Base-by-base conservation (phyloP, 1,139 yeast species). In the Pichia sp. region DNA sequence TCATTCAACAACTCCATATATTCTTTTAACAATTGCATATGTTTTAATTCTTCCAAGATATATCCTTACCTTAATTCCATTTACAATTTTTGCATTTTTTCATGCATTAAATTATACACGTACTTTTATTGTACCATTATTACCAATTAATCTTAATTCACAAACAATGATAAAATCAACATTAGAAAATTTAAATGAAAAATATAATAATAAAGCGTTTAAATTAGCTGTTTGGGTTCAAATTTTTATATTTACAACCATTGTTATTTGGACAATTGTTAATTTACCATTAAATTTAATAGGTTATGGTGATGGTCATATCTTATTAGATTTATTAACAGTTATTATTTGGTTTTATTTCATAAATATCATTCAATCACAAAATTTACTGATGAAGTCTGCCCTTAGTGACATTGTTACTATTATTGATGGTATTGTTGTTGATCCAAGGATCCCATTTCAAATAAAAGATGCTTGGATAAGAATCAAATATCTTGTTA, bases 321-420 rank as follows among this genome's bases (percentile, higher is more conserved):
- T 41, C 4, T 27, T 52, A 5, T 31, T 45, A 9, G 49, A 52
- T 29, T 28, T 46, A 25, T 7, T 46, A 4, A 43, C 50, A 9
- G 49, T 48, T 26, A 28, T 43, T 11, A 44, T 48, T 8, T 54
- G 56, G 56, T 33, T 45, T 27, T 29, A 36, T 27, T 90, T 90
- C 68, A 74, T 88, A 66, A 86, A 86, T 68, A 69, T 85, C 53
- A 79, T 96, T 66, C 86, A 74, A 64, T 95, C 87, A 64, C 82
- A 79, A 59, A 84, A 94, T 7, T 73, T 79, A 41, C 82, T 81
- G 69, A 84, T 89, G 53, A 81, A 88, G 68, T 74, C 79, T 56
- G 82, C 80, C 43, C 74, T 89, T 62, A 81, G 84, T 67, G 71
- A 75, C 43, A 71, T 86, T 69, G 95, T 86, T 66, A 81, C 85